A percentile compares a stretch with the other conserved stretches of the same genome.
These are phyloP conservation scores for Aplosporella prunicola DNA, from an alignment of 2,329 filamentous ascomycete species.

Conservation along the genomic window DNA sequence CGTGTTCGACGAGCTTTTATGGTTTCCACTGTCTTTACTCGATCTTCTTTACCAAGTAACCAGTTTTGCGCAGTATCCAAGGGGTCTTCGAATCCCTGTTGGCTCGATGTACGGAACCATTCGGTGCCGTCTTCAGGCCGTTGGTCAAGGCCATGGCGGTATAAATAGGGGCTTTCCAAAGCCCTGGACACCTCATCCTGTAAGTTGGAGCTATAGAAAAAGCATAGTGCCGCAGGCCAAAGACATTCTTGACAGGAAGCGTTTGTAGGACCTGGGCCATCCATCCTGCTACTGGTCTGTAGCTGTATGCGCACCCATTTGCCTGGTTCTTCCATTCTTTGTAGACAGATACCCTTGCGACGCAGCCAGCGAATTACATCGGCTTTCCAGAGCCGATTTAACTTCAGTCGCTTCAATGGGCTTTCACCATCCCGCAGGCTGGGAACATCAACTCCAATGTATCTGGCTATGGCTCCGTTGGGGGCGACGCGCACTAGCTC, in stretches of 20 bases:
- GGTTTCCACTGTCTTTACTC: conserved; percentile 26
- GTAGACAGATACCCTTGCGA: conserved; percentile 25
- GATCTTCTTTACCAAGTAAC: conserved; percentile 25
- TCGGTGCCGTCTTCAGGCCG: neutral
- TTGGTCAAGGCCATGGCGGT: neutral
- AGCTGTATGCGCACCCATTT: conserved; percentile 9
- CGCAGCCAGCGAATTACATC: conserved; percentile 24
- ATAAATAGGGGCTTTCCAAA: no score
- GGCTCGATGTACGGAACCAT: conserved; percentile 7
- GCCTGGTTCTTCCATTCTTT: conserved; percentile 16
- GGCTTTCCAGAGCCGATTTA: conserved; percentile 20
- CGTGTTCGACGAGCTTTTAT: conserved; percentile 36
- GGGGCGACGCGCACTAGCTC: conserved; percentile 9
- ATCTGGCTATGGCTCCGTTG: conserved; percentile 6
- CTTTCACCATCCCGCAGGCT: neutral
- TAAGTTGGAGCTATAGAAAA: neutral
- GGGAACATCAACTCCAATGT: conserved; percentile 3
- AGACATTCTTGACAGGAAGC: conserved; percentile 18
- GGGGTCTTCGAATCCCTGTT: conserved; percentile 25
- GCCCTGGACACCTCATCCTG: neutral
- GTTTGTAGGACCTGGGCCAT: neutral
- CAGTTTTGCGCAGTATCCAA: conserved; percentile 28
- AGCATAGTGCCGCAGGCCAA: conserved; percentile 29
- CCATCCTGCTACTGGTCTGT: conserved; percentile 1
- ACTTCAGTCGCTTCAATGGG: conserved; percentile 1